Conservation (phyloP, 139 green algal genomes). For the Pleodorina starrii region DNA sequence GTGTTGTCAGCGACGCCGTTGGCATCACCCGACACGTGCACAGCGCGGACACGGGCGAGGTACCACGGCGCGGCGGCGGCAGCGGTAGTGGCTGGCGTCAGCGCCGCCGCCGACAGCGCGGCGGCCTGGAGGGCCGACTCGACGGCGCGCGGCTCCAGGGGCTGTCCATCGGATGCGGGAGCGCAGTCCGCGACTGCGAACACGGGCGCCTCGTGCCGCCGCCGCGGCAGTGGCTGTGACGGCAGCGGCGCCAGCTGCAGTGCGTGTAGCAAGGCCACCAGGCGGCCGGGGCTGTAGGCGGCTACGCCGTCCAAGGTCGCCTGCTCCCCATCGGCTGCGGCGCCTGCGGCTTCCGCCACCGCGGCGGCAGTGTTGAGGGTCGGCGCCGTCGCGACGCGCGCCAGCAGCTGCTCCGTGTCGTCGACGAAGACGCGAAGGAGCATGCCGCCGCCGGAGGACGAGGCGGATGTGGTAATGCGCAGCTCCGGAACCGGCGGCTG, state of each 20-base stretch:
- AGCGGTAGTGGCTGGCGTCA: neutral
- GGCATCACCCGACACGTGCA: neutral
- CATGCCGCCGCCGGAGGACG: neutral
- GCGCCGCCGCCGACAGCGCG: neutral
- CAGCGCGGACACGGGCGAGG: neutral
- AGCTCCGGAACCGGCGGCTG: constrained; percentile 29
- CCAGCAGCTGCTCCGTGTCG: constrained; percentile 47
- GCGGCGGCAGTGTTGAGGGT: neutral
- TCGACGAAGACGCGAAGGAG: constrained; percentile 40
- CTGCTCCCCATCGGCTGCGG: neutral
- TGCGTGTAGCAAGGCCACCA: neutral
- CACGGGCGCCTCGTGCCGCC: neutral
- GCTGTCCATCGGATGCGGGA: constrained; percentile 16
- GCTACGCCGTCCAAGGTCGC: too few relatives aligned
- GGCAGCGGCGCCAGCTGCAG: neutral
- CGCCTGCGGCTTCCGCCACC: neutral
- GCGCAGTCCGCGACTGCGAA: neutral
- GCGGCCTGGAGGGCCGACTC: constrained; percentile 28
- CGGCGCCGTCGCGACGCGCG: constrained; percentile 5
- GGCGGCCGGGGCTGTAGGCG: neutral
- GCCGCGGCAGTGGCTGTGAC: neutral
- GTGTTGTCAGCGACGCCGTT: too few relatives aligned
- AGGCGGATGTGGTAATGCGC: neutral
- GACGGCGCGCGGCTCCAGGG: constrained; percentile 14
- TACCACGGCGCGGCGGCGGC: neutral